Evolutionary conservation across 1,139 yeast species (phyloP), one percentile per base, ranked within the genome.

Genomic region (Meyerozyma athensensis): DNA sequence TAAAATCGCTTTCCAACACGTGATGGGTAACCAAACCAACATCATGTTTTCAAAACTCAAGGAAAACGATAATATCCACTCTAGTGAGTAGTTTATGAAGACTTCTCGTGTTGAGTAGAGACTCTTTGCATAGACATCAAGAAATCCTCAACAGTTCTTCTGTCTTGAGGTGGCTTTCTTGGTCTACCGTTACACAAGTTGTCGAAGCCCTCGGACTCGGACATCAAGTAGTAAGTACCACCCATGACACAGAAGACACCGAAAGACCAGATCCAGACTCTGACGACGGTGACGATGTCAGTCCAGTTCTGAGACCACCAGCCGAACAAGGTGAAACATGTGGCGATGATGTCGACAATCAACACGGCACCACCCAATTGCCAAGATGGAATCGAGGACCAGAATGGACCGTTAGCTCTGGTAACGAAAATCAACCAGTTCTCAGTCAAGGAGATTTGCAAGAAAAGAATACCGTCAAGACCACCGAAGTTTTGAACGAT

Each of bases 301-400:
- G 92, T 87, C 95, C 95, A 85, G 84, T 89, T 89, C 73, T 86
- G 94, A 57, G 96, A 86, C 89, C 94, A 83, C 96, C 96, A 89
- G 58, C 97, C 96, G 81, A 87, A 89, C 63, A 87, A 72, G 58
- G 86, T 72, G 79, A 86, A 86, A 81, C 86, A 79, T 49, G 95
- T 86, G 53, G 96, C 94, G 57, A 86, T 70, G 74, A 86, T 70
- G 72, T 86, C 95, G 63, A 86, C 96, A 63, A 72, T 74, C 59
- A 85, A 74, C 60, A 86, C 95, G 59, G 96, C 96, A 77, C 94
- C 95, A 58, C 90, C 62, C 72, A 86, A 81, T 78, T 86, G 95
- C 95, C 95, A 86, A 37, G 95, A 86, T 75, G 96, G 96, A 47
- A 73, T 59, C 37, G 94, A 84, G 45, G 90, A 79, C 95, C 95